Base-by-base conservation (phyloP, 768 basidiomycete species). In the Hygrophorus pudorinus region DNA sequence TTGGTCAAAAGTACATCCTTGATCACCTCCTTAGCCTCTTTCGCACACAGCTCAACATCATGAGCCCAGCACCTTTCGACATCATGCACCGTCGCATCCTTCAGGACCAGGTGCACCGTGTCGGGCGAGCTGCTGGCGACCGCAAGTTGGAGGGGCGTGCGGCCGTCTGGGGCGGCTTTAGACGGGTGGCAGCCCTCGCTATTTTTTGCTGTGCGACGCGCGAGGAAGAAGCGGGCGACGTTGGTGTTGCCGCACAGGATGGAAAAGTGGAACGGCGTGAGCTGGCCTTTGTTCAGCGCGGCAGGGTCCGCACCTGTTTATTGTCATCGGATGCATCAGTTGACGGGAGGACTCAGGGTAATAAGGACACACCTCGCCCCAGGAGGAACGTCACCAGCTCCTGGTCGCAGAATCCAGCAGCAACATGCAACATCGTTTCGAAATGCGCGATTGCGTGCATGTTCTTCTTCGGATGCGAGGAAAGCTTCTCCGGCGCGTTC, bases 71-170 rank as follows among this genome's bases (percentile, higher is more conserved):
- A 65, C 31, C 56, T 52, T 43, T 63, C 58, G 17, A 65, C 65
- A 35, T 66, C 61, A 42, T 65, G 65, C 27, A 65, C 63, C 7
- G 65, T 64, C 7, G 65, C 66, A 47, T 68, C 57, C 43, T 64
- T 65, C 13, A 62, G 53, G 37, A 68, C 47, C 44, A 66, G 55
- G 30, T 61, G 52, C 12, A 65, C 56, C 29, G 62, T 59, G 17
- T 56, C 53, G 2, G 56, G 46, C 31, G 52, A 51, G 18, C 54
- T 47, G 42, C 63, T 58, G 16, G 53, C 52, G 46, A 68, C 59
- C 11, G 65, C 64, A 24, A 68, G 50, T 47, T 65, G 63, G 42
- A 66, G 54, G 24, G 64, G 65, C 0, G 64, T 64, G 11, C 56
- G 56, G 7, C 11, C n/a, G 46, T 63, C 63, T 14, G 56, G 48